Conservation (phyloP, 1,284 basidiomycete species). For the Rhodotorula sp. region DNA sequence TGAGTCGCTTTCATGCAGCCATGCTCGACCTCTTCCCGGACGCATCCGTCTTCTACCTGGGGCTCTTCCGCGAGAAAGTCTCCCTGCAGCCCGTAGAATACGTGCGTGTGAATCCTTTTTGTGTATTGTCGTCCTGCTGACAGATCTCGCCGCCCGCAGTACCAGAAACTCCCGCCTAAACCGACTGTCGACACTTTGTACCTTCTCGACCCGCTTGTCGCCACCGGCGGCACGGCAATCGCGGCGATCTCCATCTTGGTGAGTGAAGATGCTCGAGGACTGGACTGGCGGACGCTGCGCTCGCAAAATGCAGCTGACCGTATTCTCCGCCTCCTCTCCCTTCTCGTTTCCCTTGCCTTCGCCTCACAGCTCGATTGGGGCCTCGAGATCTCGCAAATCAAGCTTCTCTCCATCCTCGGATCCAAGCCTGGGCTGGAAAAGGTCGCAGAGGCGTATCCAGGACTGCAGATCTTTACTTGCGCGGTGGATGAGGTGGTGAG, state of each 20-base stretch:
- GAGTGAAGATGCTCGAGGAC: conserved; percentile 4
- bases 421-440: conserved; percentile 70
- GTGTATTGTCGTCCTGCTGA: not conserved
- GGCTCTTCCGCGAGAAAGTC: conserved; percentile 84
- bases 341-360: not conserved
- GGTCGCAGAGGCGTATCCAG: conserved; percentile 67
- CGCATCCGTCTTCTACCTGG: conserved; percentile 85
- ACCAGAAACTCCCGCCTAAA: conserved; percentile 70
- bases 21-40: conserved; percentile 76
- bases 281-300: no score
- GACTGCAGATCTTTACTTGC: conserved; percentile 80
- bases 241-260: conserved; percentile 77
- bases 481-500: conserved; percentile 62
- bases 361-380: conserved; percentile 68
- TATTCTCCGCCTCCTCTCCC: not conserved
- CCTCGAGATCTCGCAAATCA: conserved; percentile 64
- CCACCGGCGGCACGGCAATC: conserved; percentile 88
- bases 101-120: conserved; percentile 13
- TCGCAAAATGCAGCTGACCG: no score
- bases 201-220: conserved; percentile 82
- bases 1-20: conserved; percentile 40
- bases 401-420: conserved; percentile 77
- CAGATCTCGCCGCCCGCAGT: conserved; percentile 44
- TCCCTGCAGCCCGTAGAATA: conserved; percentile 93
- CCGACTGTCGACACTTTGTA: conserved; percentile 78